Evolutionary conservation across 2,329 filamentous ascomycete species (phyloP), one percentile per base, ranked within the genome.

Genomic region (Thielaviopsis ethacetica): DNA sequence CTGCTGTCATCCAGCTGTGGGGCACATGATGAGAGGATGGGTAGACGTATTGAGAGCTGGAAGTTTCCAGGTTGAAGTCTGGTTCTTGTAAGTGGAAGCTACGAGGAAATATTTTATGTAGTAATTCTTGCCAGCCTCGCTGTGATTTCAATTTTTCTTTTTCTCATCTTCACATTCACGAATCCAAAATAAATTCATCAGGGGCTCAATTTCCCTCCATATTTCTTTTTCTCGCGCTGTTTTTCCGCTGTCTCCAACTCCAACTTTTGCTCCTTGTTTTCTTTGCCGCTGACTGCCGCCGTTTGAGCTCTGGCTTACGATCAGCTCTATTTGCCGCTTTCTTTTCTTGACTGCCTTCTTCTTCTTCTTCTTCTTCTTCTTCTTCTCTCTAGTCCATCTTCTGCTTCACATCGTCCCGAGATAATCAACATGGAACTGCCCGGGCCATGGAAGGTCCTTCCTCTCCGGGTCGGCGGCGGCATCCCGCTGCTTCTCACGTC

Each of bases 401-500:
- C 21, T 38, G 1, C 10, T 17, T 17, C 17, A 19, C 22, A 17
- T n/a, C 4, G 5, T 62, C 27, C 22, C 17, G 26, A 15, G 3
- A 44, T 50, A 24, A 12, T 17, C 53, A 58, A 53, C 54, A 74
- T 73, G 72, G 57, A 66, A 22, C 57, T 62, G 34, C 59, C 64
- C n/a, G 66, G 66, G 57, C 66, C 67, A 64, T 82, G 79, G 79
- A 71, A 72, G 56, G 72, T 72, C 34, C 69, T 81, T 61, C 76
- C 76, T 49, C 66, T 75, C 38, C 61, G 68, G 17, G 55, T 64
- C 21, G 72, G 73, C 41, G 65, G 69, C 13, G 69, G 70, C 19
- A 64, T 82, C 5, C 85, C 85, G 12, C 72, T 77, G 44, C 74
- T 91, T 7, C 73, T 91, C 38, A 74, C 86, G 51, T 85, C 85